phyloP scores from a whole-genome alignment of 805 yeast species.

The Candida tammaniensis region DNA sequence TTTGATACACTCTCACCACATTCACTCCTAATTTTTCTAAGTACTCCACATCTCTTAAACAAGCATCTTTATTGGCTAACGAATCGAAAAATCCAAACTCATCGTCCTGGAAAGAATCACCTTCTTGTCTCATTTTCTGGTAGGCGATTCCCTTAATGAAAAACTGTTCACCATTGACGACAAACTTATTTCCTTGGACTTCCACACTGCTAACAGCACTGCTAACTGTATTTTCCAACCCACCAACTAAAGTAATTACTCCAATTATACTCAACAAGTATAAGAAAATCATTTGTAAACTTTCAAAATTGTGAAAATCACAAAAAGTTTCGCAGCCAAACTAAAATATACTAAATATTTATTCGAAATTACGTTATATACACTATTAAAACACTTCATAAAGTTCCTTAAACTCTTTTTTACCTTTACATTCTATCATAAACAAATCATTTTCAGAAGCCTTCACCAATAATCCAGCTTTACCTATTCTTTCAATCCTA shows the following conservation, averaged over 20 bases:
- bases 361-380: slow-evolving; percentile 4
- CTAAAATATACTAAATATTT: neutral
- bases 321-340: neutral
- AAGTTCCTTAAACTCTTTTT: slow-evolving; percentile 31
- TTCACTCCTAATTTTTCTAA: slow-evolving; percentile 67
- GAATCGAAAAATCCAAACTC: slow-evolving; percentile 62
- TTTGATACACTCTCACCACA: slow-evolving; percentile 81
- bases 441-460: slow-evolving; percentile 27
- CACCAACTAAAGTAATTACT: too few relatives aligned
- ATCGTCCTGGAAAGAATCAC: slow-evolving; percentile 19
- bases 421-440: slow-evolving; percentile 46
- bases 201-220: too few relatives aligned
- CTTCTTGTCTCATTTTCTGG: slow-evolving; percentile 62
- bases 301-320: neutral
- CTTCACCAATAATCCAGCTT: slow-evolving; percentile 40
- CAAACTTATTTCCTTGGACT: slow-evolving; percentile 61
- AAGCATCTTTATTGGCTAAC: slow-evolving; percentile 62
- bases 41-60: slow-evolving; percentile 83
- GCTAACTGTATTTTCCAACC: slow-evolving; percentile 5
- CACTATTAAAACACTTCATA: slow-evolving; percentile 14
- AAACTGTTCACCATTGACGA: slow-evolving; percentile 74
- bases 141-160: slow-evolving; percentile 87
- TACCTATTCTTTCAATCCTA: slow-evolving; percentile 37
- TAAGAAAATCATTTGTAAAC: neutral
- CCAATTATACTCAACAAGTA: neutral